Base-by-base conservation (phyloP, 768 basidiomycete genomes). In the Lentinula boryana region DNA sequence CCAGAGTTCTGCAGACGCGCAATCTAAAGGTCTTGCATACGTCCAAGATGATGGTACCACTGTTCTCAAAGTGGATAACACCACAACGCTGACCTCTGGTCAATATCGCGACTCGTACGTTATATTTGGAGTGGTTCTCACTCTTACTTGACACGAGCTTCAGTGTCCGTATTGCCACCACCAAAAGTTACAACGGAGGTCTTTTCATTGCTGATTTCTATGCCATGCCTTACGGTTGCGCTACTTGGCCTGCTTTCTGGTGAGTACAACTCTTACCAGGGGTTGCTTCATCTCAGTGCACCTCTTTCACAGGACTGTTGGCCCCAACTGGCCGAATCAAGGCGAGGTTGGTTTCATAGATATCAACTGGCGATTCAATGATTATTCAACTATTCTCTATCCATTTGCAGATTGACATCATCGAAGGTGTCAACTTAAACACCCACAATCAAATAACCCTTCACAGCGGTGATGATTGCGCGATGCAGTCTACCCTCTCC, bases 21-120 rank as follows among this genome's bases (percentile, higher is more conserved):
- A 72, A 57, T 64, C 70, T 9, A 75, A 82, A 40, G 79, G 79
- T 1, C 80, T 93, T 40, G 84, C 87, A 2, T 87, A 79, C 63
- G 75, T 83, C 35, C 72, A 81, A 54, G 66, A 68, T 44, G 74
- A 80, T 61, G 72, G 72, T 55, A 72, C 76, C 52, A 74, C 72
- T 5, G 72, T 79, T 38, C 68, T 83, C 36, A 76, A 75, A 36
- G 80, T 83, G 36, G 83, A 83, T 64, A 68, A 75, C 54, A 74
- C 62, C 32, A 75, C 74, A 23, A 62, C 51, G 15, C 69, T 84
- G 46, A 21, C 72, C 52, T 63, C 64, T 21, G 80, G 80, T 51
- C 76, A 75, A 52, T 69, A 74, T 18, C 78, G 82, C 57, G 74
- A 80, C 49, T 62, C 57, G 38, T 56, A 43, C 0, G 55, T 56